Percentiles rank a stretch among this genome's conserved stretches.
Evolutionary conservation across 1,139 yeast species (phyloP).

Genomic region (Magnusiomyces magnusii): DNA sequence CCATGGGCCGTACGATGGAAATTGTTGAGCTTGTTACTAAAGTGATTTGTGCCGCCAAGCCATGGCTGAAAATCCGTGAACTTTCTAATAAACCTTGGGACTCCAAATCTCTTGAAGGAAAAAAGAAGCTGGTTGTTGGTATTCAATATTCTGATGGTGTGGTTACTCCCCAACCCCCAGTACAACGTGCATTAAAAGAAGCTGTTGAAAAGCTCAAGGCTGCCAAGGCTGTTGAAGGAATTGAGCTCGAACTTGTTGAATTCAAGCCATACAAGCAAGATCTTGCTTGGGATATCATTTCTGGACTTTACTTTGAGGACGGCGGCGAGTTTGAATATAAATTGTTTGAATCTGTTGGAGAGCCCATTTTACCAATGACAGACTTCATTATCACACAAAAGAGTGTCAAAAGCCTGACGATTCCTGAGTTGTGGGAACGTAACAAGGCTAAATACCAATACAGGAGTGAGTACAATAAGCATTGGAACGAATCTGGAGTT

Average conservation of each 20-base stretch:
- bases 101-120: conserved; percentile 34
- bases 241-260: conserved; percentile 36
- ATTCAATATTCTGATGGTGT: conserved; percentile 33
- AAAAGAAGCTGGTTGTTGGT: conserved; percentile 31
- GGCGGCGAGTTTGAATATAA: conserved; percentile 38
- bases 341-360: conserved; percentile 38
- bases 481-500: conserved; percentile 45
- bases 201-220: conserved; percentile 30
- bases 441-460: conserved; percentile 29
- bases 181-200: conserved; percentile 36
- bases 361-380: conserved; percentile 35
- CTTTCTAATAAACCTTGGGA: conserved; percentile 46
- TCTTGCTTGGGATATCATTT: conserved; percentile 34
- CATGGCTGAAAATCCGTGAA: conserved; percentile 50
- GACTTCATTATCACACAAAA: conserved; percentile 23
- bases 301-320: conserved; percentile 42
- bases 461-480: conserved; percentile 31
- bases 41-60: conserved; percentile 43
- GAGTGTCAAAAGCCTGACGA: conserved; percentile 21
- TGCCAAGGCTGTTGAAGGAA: conserved; percentile 32
- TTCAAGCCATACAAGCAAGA: conserved; percentile 38
- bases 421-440: conserved; percentile 35
- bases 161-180: conserved; percentile 46
- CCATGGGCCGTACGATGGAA: conserved; percentile 43
- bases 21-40: conserved; percentile 53